A percentile compares a stretch with the other conserved stretches of the same genome.
Conservation (phyloP, 352 stramenopile species). For the Phytopythium kandeliae region DNA sequence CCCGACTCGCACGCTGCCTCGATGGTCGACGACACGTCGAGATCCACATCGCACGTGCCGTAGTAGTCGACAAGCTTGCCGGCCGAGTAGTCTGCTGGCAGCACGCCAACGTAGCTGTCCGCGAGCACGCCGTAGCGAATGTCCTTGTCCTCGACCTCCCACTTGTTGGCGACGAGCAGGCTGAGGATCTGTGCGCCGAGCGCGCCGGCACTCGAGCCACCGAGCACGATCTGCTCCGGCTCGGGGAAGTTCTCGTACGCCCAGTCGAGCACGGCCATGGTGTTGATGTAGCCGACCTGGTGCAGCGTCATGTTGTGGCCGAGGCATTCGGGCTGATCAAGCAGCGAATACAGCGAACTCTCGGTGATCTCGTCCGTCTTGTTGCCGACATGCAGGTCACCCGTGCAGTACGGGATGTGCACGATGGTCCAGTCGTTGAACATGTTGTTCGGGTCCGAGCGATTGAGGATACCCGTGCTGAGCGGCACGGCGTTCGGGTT, state of each 20-base stretch:
- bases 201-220: constrained; percentile 42
- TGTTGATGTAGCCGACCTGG: constrained; percentile 65
- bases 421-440: constrained; percentile 76
- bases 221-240: constrained; percentile 41
- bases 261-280: constrained; percentile 51
- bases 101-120: constrained; percentile 51
- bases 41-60: constrained; percentile 27
- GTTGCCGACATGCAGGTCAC: constrained; percentile 60
- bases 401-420: constrained; percentile 67
- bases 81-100: constrained; percentile 29
- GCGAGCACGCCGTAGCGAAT: constrained; percentile 37
- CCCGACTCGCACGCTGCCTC: constrained; percentile 21
- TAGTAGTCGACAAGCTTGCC: constrained; percentile 35
- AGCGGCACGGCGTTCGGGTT: constrained; percentile 24
- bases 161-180: constrained; percentile 37
- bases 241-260: constrained; percentile 50
- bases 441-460: constrained; percentile 38
- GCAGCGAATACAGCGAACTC: constrained; percentile 23
- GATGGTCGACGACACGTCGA: constrained; percentile 17
- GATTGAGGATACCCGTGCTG: constrained; percentile 43
- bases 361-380: constrained; percentile 12
- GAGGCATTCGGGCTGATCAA: constrained; percentile 29
- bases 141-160: constrained; percentile 36
- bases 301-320: constrained; percentile 34
- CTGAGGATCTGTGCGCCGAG: constrained; percentile 44